Base-by-base conservation (phyloP, 2,329 filamentous ascomycete species). In the Akanthomyces lecanii region DNA sequence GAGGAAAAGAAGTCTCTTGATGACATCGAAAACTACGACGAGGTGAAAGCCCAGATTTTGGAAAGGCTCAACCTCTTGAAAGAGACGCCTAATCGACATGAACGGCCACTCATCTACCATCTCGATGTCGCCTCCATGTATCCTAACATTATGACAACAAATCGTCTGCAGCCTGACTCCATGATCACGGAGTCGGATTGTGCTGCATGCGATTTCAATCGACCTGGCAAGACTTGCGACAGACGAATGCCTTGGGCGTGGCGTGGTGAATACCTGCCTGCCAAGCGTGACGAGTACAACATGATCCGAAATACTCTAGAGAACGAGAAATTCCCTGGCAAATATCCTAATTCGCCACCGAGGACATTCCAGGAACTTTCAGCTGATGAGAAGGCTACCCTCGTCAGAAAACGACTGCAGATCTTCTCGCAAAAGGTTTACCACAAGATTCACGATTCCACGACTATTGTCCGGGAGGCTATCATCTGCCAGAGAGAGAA, bases 121-220 rank as follows among this genome's bases (percentile, higher is more conserved):
- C 81, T 99, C 78, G 95, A 99, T 72, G 96, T 99, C 64, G 95
- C 95, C 21, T 97, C 95, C 64, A 99, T 99, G 95, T 99, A 99
- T 74, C 95, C 95, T 11, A 99, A 99, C 76, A 99, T 99, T 74
- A 99, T 99, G 96, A 99, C 96, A 2, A 99, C 95, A 1, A 99
- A 99, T 75, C 90, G 95, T 74, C 77, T 99, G 53, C 95, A 99
- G 69, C 95, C 95, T 0, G 95, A 99, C 75, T 98, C 95, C n/a
- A 96, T 99, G 92, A 96, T 99, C 61, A 82, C 94, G 54, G 96
- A 99, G 73, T 91, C 93, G 0, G 92, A 97, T 70, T 99, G 96
- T 71, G 95, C 95, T 3, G 93, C 95, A 12, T 99, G 96, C 75
- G 96, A 99, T 74, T 99, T 99, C 81, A 99, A 99, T 69, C 83